Conservation (phyloP, 2,329 filamentous ascomycete species). For the Aspergillus novofumigatus region DNA sequence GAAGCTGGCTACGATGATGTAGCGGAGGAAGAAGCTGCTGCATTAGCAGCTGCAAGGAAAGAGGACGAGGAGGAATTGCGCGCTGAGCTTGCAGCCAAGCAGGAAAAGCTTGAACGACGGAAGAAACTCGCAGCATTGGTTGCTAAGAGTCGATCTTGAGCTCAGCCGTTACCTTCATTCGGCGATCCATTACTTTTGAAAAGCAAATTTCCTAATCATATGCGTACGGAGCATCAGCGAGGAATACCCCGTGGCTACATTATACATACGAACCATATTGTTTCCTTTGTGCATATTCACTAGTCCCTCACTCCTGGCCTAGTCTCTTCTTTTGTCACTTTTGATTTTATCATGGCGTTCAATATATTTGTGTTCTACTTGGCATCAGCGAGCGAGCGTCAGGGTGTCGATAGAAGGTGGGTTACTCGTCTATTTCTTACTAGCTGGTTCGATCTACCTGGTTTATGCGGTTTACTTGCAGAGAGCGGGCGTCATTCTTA, state of each 20-base stretch:
- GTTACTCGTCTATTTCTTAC: constrained; percentile 12
- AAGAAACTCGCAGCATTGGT: constrained; percentile 39
- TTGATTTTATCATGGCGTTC: constrained; percentile 9
- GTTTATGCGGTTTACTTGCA: constrained; percentile 3
- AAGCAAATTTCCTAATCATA: constrained; percentile 9
- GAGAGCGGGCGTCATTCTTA: constrained; percentile 6
- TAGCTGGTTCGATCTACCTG: background rate
- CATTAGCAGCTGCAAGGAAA: constrained; percentile 37
- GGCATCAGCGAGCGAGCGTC: constrained; percentile 35
- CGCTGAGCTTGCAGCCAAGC: constrained; percentile 42
- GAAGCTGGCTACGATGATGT: constrained; percentile 47
- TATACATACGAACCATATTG: constrained; percentile 10
- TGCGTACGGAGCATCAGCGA: constrained; percentile 24
- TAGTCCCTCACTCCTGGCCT: background rate
- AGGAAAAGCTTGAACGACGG: constrained; percentile 44
- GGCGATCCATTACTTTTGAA: background rate
- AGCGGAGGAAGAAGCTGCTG: constrained; percentile 42
- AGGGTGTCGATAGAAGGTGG: constrained; percentile 23
- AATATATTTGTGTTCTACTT: constrained; percentile 5
- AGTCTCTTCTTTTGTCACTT: constrained; percentile 4
- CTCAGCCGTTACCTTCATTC: background rate
- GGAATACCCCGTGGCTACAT: constrained; percentile 23
- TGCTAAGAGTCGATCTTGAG: constrained; percentile 27
- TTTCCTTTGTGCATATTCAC: background rate
- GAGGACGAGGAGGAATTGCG: constrained; percentile 47